These are phyloP conservation scores for Xylariaceae sp. DNA, from an alignment of 2,329 filamentous ascomycete species.

Conservation along the genomic window DNA sequence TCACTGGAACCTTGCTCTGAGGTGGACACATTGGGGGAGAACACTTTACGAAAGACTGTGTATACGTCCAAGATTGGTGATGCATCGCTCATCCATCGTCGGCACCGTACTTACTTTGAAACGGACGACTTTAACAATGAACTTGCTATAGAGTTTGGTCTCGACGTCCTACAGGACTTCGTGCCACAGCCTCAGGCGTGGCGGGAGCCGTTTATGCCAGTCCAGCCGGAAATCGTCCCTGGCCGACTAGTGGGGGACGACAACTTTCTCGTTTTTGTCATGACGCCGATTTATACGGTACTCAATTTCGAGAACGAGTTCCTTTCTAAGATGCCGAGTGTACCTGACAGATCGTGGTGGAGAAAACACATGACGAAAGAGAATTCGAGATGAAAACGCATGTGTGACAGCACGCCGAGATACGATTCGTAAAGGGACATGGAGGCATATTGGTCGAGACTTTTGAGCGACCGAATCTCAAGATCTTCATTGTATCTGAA, in stretches of 20 bases:
- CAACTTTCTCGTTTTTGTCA: conserved; percentile 26
- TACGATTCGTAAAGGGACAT: too few species aligned
- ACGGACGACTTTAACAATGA: conserved; percentile 1
- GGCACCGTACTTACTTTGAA: conserved; percentile 7
- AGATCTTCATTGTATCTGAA: neutral
- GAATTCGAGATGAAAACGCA: neutral
- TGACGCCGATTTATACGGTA: conserved; percentile 24
- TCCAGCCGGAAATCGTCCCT: conserved; percentile 7
- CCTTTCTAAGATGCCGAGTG: conserved; percentile 7
- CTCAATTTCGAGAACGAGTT: conserved; percentile 25
- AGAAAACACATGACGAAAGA: conserved; percentile 7
- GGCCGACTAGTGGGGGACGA: conserved; percentile 24
- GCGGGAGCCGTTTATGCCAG: conserved; percentile 9
- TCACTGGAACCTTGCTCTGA: conserved; percentile 14
- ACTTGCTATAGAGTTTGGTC: conserved; percentile 11
- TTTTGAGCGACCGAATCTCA: neutral
- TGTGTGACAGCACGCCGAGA: neutral
- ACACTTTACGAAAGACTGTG: conserved; percentile 1
- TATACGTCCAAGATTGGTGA: conserved; percentile 11
- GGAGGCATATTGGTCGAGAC: conserved; percentile 9
- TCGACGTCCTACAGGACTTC: conserved; percentile 16
- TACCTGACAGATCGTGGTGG: conserved; percentile 13
- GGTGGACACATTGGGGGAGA: neutral
- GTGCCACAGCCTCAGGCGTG: conserved; percentile 7
- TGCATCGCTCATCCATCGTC: conserved; percentile 9